phyloP scores from a whole-genome alignment of 2,329 filamentous ascomycete genomes.

The Delphinella strobiligena region DNA sequence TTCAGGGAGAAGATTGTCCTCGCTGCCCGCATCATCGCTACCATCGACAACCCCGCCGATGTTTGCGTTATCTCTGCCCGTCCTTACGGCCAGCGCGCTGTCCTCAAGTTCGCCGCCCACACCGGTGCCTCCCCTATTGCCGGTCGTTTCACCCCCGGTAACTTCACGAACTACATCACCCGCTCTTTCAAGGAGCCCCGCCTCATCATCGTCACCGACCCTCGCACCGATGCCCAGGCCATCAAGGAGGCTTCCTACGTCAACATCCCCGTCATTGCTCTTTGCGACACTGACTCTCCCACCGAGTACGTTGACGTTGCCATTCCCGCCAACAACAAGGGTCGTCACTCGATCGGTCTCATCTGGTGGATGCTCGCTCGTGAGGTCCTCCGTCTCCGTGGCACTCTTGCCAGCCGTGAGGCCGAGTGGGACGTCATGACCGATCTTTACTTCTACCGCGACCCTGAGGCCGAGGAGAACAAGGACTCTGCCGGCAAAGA shows the following conservation, averaged over 20 bases:
- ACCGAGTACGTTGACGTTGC: constrained; percentile 99
- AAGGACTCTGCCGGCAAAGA: constrained; percentile 74
- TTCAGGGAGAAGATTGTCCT: constrained; percentile 98
- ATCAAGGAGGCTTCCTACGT: constrained; percentile 99
- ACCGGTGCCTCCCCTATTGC: constrained; percentile 96
- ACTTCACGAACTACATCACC: constrained; percentile 99
- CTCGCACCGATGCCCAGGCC: constrained; percentile 97
- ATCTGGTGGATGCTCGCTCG: constrained; percentile 99
- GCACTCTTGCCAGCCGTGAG: constrained; percentile 92
- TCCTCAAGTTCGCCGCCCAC: constrained; percentile 99
- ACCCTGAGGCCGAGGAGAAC: constrained; percentile 98
- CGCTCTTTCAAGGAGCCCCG: constrained; percentile 99
- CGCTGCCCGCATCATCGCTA: constrained; percentile 95
- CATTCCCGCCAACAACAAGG: constrained; percentile 99
- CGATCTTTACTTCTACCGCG: constrained; percentile 99
- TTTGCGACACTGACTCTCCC: constrained; percentile 97
- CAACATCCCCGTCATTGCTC: constrained; percentile 99
- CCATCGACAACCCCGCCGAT: constrained; percentile 98
- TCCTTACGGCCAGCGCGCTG: constrained; percentile 98
- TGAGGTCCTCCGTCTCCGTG: constrained; percentile 97
- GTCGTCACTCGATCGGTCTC: constrained; percentile 95
- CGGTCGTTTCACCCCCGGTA: constrained; percentile 99
- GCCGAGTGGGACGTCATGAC: constrained; percentile 98
- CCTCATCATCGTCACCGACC: constrained; percentile 98
- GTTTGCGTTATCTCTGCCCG: constrained; percentile 98